Conservation (phyloP, 31 red algal genomes). For the Odonthalia washingtoniensis region DNA sequence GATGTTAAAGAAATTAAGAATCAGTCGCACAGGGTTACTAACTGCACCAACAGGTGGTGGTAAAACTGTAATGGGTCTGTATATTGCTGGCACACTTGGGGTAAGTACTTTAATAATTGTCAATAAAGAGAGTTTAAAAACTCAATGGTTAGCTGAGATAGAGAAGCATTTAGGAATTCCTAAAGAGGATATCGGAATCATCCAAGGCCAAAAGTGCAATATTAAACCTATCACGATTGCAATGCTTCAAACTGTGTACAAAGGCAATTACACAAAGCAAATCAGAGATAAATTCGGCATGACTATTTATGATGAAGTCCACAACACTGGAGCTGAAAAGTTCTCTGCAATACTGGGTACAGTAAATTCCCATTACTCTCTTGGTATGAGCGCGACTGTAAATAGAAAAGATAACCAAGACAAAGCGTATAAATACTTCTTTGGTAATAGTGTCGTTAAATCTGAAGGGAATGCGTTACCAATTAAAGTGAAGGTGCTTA, state of each 20-base stretch:
- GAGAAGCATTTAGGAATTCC: constrained; percentile 5
- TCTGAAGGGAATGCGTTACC: background rate
- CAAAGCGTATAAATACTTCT: constrained; percentile 8
- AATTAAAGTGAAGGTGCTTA: background rate
- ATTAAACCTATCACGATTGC: background rate
- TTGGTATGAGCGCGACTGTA: constrained; percentile 1
- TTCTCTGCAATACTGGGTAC: background rate
- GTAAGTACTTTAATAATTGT: constrained; percentile 8
- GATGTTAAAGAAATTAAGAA: background rate
- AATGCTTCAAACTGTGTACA: constrained; percentile 2
- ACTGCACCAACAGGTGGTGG: constrained; percentile 3
- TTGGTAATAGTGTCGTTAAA: background rate
- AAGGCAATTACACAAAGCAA: background rate
- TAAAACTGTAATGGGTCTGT: constrained; percentile 10
- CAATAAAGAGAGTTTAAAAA: background rate
- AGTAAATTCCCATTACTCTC: constrained; percentile 2
- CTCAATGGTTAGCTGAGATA: constrained; percentile 10
- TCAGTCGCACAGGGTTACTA: background rate
- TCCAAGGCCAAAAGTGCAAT: constrained; percentile 13
- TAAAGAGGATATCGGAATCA: constrained; percentile 7
- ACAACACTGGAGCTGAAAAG: background rate
- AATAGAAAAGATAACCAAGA: background rate
- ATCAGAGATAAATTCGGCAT: constrained; percentile 1
- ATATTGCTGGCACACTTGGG: background rate
- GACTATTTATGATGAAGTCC: constrained; percentile 8